These are phyloP conservation scores for Hyaloscypha bicolor DNA, from an alignment of 495 filamentous ascomycete genomes.

Conservation along the genomic window DNA sequence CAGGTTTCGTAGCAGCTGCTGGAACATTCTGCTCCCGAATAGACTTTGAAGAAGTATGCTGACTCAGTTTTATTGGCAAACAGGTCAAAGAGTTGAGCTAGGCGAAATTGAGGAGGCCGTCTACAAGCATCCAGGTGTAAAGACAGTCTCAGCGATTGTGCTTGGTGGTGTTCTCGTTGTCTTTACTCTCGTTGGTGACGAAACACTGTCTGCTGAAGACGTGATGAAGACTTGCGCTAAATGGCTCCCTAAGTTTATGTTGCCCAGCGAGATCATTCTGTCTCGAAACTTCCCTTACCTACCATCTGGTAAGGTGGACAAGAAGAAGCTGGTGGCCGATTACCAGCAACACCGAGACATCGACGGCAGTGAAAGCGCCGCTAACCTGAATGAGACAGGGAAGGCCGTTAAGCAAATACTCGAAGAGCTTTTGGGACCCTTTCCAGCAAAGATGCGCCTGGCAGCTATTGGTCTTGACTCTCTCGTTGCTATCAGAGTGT, in stretches of 20 bases:
- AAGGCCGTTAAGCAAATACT: constrained; percentile 50
- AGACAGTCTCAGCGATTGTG: constrained; percentile 60
- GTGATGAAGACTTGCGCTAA: constrained; percentile 61
- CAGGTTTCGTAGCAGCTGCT: too few species aligned
- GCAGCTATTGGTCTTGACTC: constrained; percentile 69
- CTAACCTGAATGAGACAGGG: constrained; percentile 41
- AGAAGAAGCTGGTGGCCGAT: constrained; percentile 59
- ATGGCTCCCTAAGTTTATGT: constrained; percentile 79
- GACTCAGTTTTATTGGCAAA: too few species aligned
- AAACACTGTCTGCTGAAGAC: constrained; percentile 33
- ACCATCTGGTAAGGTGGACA: constrained; percentile 79
- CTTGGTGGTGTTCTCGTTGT: constrained; percentile 62
- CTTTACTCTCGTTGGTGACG: constrained; percentile 59
- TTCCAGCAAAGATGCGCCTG: constrained; percentile 47
- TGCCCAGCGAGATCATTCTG: constrained; percentile 68
- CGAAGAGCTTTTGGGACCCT: constrained; percentile 45
- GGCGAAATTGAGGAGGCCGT: constrained; percentile 79
- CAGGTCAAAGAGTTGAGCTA: constrained; percentile 71
- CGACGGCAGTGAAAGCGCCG: constrained; percentile 34
- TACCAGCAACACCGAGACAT: constrained; percentile 42
- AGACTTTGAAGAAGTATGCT: too few species aligned
- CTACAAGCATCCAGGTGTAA: constrained; percentile 49
- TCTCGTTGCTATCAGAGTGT: constrained; percentile 66
- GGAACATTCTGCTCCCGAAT: too few species aligned
- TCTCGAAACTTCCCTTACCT: constrained; percentile 65